phyloP scores from a whole-genome alignment of 441 rosid genomes.

The Erodium chrysanthum region DNA sequence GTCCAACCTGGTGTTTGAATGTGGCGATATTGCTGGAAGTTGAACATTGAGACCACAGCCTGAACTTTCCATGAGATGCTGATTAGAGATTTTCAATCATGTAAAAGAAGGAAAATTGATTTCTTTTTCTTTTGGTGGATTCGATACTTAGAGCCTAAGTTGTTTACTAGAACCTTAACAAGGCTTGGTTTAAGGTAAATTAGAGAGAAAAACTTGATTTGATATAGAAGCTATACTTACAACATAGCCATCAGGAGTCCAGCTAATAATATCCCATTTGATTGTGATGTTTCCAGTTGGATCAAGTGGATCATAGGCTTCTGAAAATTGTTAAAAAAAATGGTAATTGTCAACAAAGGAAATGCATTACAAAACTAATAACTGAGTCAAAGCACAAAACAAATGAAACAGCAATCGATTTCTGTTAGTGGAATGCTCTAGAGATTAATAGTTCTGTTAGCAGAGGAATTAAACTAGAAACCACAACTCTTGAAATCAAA shows the following conservation, averaged over 20 bases:
- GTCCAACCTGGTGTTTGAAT: constrained; percentile 73
- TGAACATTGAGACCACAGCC: constrained; percentile 30
- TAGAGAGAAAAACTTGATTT: too few species aligned
- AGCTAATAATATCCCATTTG: constrained; percentile 78
- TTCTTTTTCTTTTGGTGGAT: too few species aligned
- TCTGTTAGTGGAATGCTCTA: background rate
- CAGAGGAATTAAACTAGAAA: too few species aligned
- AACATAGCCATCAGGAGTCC: constrained; percentile 75
- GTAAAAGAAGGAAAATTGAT: too few species aligned
- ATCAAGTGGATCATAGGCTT: constrained; percentile 79
- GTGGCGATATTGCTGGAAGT: constrained; percentile 68
- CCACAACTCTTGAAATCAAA: background rate
- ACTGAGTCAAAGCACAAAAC: background rate
- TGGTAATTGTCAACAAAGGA: background rate
- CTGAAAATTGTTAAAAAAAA: constrained; percentile 19
- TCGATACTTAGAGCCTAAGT: too few species aligned
- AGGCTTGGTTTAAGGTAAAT: too few species aligned
- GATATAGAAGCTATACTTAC: constrained; percentile 19
- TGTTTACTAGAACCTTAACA: too few species aligned
- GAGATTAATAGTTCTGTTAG: background rate
- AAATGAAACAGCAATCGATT: background rate
- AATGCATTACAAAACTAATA: background rate
- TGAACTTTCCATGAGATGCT: too few species aligned
- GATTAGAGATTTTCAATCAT: too few species aligned
- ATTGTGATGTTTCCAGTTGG: constrained; percentile 72